These are phyloP conservation scores for Penicillium paradoxum DNA, from an alignment of 495 filamentous ascomycete genomes.

Conservation along the genomic window DNA sequence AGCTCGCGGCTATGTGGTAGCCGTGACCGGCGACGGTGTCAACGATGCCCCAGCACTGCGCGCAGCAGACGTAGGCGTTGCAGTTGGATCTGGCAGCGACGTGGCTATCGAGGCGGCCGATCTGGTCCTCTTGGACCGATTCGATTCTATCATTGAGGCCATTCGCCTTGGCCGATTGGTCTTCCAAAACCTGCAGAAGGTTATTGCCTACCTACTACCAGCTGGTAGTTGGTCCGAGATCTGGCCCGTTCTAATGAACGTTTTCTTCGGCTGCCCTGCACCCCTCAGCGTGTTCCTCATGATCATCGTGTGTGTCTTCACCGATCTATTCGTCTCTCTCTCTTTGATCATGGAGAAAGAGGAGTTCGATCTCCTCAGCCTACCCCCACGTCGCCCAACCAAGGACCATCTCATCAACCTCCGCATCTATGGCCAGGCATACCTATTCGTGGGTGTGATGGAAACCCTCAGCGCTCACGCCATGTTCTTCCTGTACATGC, in stretches of 20 bases:
- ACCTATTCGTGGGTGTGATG: conserved; percentile 48
- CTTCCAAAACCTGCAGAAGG: conserved; percentile 56
- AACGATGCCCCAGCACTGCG: conserved; percentile 66
- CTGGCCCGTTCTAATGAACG: conserved; percentile 69
- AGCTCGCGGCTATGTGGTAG: conserved; percentile 57
- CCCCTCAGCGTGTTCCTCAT: conserved; percentile 65
- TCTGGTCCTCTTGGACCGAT: conserved; percentile 71
- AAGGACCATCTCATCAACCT: conserved; percentile 55
- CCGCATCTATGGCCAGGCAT: conserved; percentile 47
- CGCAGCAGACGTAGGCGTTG: conserved; percentile 62
- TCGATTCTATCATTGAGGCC: conserved; percentile 63
- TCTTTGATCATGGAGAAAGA: conserved; percentile 65
- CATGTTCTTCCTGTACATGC: conserved; percentile 52
- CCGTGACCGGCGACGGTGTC: conserved; percentile 69
- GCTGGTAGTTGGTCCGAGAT: conserved; percentile 69
- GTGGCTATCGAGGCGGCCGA: conserved; percentile 79
- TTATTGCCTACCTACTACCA: conserved; percentile 55
- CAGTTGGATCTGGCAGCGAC: conserved; percentile 56
- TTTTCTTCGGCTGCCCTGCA: conserved; percentile 66
- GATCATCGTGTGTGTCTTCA: conserved; percentile 70
- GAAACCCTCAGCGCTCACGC: conserved; percentile 43
- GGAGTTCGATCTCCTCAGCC: conserved; percentile 62
- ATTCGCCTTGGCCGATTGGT: conserved; percentile 56
- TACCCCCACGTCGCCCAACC: conserved; percentile 56
- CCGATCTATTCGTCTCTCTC: conserved; percentile 53